These are phyloP conservation scores for Pythium phragmiticola DNA, from an alignment of 352 stramenopile genomes.

Conservation along the genomic window DNA sequence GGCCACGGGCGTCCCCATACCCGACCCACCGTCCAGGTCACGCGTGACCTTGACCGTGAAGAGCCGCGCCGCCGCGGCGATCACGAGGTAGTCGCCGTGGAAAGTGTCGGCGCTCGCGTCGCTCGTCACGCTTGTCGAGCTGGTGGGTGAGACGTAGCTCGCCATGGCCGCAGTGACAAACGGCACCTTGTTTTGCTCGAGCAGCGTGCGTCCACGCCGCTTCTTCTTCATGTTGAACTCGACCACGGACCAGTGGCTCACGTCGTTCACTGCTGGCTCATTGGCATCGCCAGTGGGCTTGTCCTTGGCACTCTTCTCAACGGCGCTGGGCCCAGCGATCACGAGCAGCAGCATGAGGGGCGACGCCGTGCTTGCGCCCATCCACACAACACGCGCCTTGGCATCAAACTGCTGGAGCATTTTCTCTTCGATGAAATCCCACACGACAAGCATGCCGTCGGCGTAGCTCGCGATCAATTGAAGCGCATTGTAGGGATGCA, in stretches of 20 bases:
- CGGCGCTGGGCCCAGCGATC: constrained; percentile 25
- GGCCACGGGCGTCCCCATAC: constrained; percentile 30
- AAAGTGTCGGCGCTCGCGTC: constrained; percentile 14
- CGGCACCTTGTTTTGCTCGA: constrained; percentile 43
- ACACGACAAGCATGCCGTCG: constrained; percentile 64
- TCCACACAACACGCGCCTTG: constrained; percentile 59
- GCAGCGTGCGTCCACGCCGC: constrained; percentile 38
- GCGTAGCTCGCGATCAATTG: constrained; percentile 69
- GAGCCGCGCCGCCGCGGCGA: constrained; percentile 35
- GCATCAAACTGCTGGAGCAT: constrained; percentile 51
- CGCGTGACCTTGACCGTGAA: constrained; percentile 44
- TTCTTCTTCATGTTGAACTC: constrained; percentile 81
- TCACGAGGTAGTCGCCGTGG: constrained; percentile 51
- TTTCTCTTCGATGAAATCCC: constrained; percentile 79
- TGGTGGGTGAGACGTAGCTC: constrained; percentile 38
- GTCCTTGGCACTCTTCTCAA: constrained; percentile 15
- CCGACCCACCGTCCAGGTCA: constrained; percentile 31
- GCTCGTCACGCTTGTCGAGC: constrained; percentile 1
- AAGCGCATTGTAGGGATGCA: constrained; percentile 70
- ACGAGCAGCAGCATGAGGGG: constrained; percentile 68
- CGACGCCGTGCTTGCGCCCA: constrained; percentile 52
- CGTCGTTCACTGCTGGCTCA: background rate
- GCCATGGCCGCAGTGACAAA: constrained; percentile 58
- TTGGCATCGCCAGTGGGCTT: background rate
- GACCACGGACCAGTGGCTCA: constrained; percentile 50